Evolutionary conservation across 2,329 filamentous ascomycete species (phyloP).

Genomic region (Hypocreales sp.): DNA sequence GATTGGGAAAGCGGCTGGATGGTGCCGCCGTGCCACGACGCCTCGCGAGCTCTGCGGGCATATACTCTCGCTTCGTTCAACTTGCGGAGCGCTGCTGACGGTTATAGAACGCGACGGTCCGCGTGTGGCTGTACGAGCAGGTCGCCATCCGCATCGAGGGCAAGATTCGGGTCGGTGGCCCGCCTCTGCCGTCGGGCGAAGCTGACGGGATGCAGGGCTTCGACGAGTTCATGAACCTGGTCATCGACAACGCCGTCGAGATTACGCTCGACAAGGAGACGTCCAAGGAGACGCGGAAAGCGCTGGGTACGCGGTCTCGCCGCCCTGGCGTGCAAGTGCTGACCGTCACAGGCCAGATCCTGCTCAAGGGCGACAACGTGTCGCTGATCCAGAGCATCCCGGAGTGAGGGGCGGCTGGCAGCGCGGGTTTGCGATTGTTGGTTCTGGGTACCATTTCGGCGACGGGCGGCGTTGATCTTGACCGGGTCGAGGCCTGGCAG

Average conservation of each 20-base stretch:
- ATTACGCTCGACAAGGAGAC: slow-evolving; percentile 62
- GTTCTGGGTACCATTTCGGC: no score
- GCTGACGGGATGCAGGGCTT: slow-evolving; percentile 52
- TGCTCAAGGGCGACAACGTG: slow-evolving; percentile 81
- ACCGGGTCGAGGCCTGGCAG: no score
- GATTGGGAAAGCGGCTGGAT: no score
- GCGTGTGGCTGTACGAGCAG: slow-evolving; percentile 96
- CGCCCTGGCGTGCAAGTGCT: slow-evolving; percentile 5
- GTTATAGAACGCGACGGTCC: slow-evolving; percentile 59
- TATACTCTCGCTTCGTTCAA: neutral
- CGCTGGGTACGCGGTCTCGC: slow-evolving; percentile 45
- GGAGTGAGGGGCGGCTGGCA: no score
- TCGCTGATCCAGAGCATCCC: slow-evolving; percentile 53
- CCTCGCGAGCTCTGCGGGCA: no score
- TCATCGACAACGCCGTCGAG: slow-evolving; percentile 89
- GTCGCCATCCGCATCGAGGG: slow-evolving; percentile 87
- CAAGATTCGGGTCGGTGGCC: slow-evolving; percentile 67
- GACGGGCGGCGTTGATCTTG: no score
- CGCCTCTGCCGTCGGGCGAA: neutral
- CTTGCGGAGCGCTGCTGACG: no score
- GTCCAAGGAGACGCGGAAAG: slow-evolving; percentile 57
- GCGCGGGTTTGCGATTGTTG: no score
- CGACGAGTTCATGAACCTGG: slow-evolving; percentile 98
- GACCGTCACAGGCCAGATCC: slow-evolving; percentile 54
- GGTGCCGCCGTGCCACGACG: no score